These are phyloP conservation scores for Fraxinus excelsior DNA, from an alignment of 257 asterid species.

Conservation along the genomic window DNA sequence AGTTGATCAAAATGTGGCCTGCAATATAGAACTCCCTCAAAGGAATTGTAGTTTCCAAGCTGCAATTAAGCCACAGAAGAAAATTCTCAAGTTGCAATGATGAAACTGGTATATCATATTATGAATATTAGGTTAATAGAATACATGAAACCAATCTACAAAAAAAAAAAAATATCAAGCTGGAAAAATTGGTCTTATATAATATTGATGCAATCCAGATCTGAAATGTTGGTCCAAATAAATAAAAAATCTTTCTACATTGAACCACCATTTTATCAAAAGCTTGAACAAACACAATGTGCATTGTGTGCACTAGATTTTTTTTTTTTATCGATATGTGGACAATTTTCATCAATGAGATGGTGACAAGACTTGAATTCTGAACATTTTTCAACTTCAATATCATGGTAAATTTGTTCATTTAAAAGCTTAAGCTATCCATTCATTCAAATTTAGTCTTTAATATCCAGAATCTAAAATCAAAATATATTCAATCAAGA, in stretches of 20 bases:
- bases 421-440: neutral
- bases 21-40: conserved; percentile 96
- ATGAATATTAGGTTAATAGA: no score
- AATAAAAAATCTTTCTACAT: no score
- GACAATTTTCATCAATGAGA: neutral
- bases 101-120: neutral
- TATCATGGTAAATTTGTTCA: no score
- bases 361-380: neutral
- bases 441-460: neutral
- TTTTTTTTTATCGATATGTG: neutral
- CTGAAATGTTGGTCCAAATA: neutral
- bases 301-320: no score
- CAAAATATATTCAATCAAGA: neutral
- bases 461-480: neutral
- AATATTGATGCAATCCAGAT: neutral
- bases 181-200: no score
- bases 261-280: no score
- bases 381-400: neutral
- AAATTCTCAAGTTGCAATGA: neutral
- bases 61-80: conserved; percentile 30
- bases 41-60: conserved; percentile 93
- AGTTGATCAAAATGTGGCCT: conserved; percentile 99
- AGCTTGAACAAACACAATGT: no score
- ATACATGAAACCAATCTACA: no score
- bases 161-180: no score